phyloP scores from a whole-genome alignment of 1,284 basidiomycete genomes.

The Entoloma clypeatum region DNA sequence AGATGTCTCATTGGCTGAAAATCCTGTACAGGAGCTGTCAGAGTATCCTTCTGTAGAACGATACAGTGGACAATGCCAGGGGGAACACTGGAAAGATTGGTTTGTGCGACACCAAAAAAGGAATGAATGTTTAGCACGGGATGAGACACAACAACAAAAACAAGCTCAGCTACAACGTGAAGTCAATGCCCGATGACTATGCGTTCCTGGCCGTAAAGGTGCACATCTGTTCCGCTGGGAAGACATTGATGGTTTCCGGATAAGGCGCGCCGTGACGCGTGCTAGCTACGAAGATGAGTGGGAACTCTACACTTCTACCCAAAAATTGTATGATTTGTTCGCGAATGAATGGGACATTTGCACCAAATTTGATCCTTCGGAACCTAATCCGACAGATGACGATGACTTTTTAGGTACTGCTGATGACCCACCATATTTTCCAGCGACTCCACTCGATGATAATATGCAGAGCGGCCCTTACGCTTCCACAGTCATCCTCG shows the following conservation, averaged over 20 bases:
- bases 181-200: slow-evolving; percentile 6
- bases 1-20: background rate
- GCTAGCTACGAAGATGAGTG: slow-evolving; percentile 1
- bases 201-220: slow-evolving; percentile 15
- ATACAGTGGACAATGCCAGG: slow-evolving; percentile 18
- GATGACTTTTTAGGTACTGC: slow-evolving; percentile 1
- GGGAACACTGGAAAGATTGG: slow-evolving; percentile 17
- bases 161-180: slow-evolving; percentile 10
- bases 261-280: slow-evolving; percentile 14
- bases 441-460: background rate
- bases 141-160: slow-evolving; percentile 13
- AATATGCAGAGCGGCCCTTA: background rate
- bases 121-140: slow-evolving; percentile 9
- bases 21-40: background rate
- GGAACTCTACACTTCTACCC: slow-evolving; percentile 15
- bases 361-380: slow-evolving; percentile 15
- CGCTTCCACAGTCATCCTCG: background rate
- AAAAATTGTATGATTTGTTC: slow-evolving; percentile 20
- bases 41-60: slow-evolving; percentile 18
- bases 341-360: slow-evolving; percentile 21
- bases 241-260: slow-evolving; percentile 14
- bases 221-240: slow-evolving; percentile 14
- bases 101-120: slow-evolving; percentile 15
- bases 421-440: background rate
- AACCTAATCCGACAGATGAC: slow-evolving; percentile 4